Percentiles rank a stretch among this genome's conserved stretches.
Conservation (phyloP, 2,329 filamentous ascomycete species). For the Cercospora sesami region DNA sequence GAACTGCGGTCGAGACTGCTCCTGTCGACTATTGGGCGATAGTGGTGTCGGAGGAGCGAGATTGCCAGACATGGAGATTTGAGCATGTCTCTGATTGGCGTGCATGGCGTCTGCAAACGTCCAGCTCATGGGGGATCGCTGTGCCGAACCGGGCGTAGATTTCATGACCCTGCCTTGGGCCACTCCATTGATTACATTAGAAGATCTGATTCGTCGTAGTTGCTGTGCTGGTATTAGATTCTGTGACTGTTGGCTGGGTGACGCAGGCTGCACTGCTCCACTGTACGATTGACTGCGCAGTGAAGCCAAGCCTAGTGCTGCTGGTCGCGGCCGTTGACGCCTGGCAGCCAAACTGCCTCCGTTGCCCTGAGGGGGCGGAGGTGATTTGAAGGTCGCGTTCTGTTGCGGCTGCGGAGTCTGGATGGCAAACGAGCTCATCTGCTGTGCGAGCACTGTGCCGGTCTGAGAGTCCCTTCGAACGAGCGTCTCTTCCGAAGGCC, state of each 20-base stretch:
- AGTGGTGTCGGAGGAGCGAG: conserved; percentile 52
- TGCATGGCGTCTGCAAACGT: conserved; percentile 51
- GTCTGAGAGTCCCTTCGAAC: conserved; percentile 36
- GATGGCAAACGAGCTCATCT: conserved; percentile 40
- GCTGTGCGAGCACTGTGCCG: conserved; percentile 37
- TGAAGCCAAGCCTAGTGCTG: conserved; percentile 45
- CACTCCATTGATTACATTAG: conserved; percentile 47
- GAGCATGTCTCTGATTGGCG: conserved; percentile 42
- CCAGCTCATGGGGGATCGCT: conserved; percentile 50
- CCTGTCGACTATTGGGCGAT: conserved; percentile 42
- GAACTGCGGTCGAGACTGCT: conserved; percentile 34
- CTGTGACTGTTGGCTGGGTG: conserved; percentile 50
- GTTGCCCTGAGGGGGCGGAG: conserved; percentile 35
- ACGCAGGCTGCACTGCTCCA: conserved; percentile 43
- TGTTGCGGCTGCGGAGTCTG: conserved; percentile 37
- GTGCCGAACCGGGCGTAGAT: conserved; percentile 46
- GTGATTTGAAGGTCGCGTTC: conserved; percentile 38
- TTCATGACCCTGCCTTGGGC: conserved; percentile 51
- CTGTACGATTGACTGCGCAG: conserved; percentile 45
- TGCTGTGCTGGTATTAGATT: conserved; percentile 70
- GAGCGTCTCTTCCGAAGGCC: conserved; percentile 37
- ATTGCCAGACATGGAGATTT: conserved; percentile 37
- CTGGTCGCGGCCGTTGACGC: conserved; percentile 43
- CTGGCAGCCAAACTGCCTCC: conserved; percentile 43
- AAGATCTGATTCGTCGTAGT: conserved; percentile 52